Evolutionary conservation across 2,329 filamentous ascomycete species (phyloP).

Genomic region (Ascochyta koolunga): DNA sequence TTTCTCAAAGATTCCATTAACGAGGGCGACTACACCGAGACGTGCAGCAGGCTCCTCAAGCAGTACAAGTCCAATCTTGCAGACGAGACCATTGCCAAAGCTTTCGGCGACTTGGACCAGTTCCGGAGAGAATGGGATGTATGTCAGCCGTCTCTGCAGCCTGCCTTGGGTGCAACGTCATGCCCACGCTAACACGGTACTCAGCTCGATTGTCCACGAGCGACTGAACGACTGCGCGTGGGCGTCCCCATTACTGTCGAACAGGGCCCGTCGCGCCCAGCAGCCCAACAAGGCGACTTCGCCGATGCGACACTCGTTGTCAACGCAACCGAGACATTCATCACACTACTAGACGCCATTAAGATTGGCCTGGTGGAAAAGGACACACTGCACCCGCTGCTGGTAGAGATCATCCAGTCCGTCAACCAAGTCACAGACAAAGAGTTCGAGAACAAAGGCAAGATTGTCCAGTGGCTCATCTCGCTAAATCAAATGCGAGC

Average conservation of each 20-base stretch:
- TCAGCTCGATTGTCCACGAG: slow-evolving; percentile 91
- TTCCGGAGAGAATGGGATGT: slow-evolving; percentile 95
- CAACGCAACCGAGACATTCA: slow-evolving; percentile 96
- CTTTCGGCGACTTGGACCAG: slow-evolving; percentile 85
- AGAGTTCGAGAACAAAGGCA: slow-evolving; percentile 93
- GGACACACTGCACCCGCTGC: slow-evolving; percentile 91
- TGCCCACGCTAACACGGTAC: slow-evolving; percentile 20
- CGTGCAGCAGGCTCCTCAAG: slow-evolving; percentile 89
- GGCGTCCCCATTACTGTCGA: slow-evolving; percentile 86
- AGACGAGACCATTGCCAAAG: slow-evolving; percentile 86
- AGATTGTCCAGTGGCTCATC: slow-evolving; percentile 99
- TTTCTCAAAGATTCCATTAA: slow-evolving; percentile 94
- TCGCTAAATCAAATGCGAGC: slow-evolving; percentile 97
- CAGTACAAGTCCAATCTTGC: slow-evolving; percentile 95
- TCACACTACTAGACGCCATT: slow-evolving; percentile 94
- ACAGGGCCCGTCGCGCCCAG: slow-evolving; percentile 58
- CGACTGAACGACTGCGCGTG: slow-evolving; percentile 88
- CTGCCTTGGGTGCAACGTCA: not conserved
- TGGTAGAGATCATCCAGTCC: slow-evolving; percentile 94
- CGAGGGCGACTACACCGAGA: slow-evolving; percentile 93
- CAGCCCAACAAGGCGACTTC: slow-evolving; percentile 45
- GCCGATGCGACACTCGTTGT: slow-evolving; percentile 74
- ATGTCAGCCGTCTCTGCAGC: slow-evolving; percentile 46
- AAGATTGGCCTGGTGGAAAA: slow-evolving; percentile 92
- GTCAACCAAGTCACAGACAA: slow-evolving; percentile 96